A percentile compares a stretch with the other conserved stretches of the same genome.
These are phyloP conservation scores for Chaetomium fimeti DNA, from an alignment of 495 filamentous ascomycete genomes.

Conservation along the genomic window DNA sequence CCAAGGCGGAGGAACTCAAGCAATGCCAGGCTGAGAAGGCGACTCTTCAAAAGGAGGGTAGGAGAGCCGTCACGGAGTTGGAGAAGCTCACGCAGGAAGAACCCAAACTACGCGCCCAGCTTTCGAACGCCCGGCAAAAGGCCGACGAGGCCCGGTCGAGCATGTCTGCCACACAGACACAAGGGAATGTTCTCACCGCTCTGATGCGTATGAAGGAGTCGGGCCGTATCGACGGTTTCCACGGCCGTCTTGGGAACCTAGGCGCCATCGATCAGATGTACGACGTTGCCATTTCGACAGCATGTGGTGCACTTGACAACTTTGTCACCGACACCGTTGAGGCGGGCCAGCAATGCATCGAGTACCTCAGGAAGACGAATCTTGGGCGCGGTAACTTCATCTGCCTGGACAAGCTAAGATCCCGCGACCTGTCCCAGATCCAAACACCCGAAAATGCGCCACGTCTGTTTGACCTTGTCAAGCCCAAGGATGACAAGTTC, in stretches of 20 bases:
- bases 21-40: slow-evolving; percentile 69
- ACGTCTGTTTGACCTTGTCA: slow-evolving; percentile 88
- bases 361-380: slow-evolving; percentile 95
- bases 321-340: slow-evolving; percentile 95
- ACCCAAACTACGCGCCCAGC: slow-evolving; percentile 71
- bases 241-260: slow-evolving; percentile 90
- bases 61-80: slow-evolving; percentile 66
- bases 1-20: slow-evolving; percentile 73
- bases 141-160: slow-evolving; percentile 92
- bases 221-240: slow-evolving; percentile 93
- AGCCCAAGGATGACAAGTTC: slow-evolving; percentile 82
- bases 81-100: slow-evolving; percentile 71
- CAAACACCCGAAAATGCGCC: slow-evolving; percentile 90
- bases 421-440: slow-evolving; percentile 70
- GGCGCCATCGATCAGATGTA: slow-evolving; percentile 94
- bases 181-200: slow-evolving; percentile 86
- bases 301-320: slow-evolving; percentile 86
- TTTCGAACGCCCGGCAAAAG: slow-evolving; percentile 86
- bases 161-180: slow-evolving; percentile 82
- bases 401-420: slow-evolving; percentile 79
- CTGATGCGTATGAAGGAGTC: slow-evolving; percentile 95
- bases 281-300: slow-evolving; percentile 95
- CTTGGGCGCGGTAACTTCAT: slow-evolving; percentile 97
- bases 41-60: slow-evolving; percentile 69
- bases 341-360: slow-evolving; percentile 93